These are phyloP conservation scores for Rugosomyces carneus DNA, from an alignment of 1,284 basidiomycete species.

Conservation along the genomic window DNA sequence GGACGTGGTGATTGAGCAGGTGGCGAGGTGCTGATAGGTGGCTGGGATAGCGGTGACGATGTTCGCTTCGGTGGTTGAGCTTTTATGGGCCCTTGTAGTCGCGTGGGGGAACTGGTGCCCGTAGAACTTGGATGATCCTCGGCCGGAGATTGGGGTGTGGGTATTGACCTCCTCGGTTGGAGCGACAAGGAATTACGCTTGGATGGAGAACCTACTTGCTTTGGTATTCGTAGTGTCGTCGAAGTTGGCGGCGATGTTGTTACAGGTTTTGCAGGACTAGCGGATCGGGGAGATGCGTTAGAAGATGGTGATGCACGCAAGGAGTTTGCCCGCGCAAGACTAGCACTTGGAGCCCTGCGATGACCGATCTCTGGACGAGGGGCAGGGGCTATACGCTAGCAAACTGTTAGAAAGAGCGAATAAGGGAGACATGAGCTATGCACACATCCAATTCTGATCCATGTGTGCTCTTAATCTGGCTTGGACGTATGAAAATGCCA, in stretches of 20 bases:
- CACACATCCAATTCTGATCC: constrained; percentile 34
- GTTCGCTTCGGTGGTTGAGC: constrained; percentile 22
- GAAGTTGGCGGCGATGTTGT: constrained; percentile 15
- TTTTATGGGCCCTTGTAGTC: constrained; percentile 14
- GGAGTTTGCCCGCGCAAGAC: constrained; percentile 32
- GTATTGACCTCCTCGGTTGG: constrained; percentile 32
- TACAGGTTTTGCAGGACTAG: constrained; percentile 38
- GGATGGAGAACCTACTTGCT: constrained; percentile 31
- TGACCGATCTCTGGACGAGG: constrained; percentile 32
- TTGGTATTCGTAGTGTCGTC: constrained; percentile 18
- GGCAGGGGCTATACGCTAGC: constrained; percentile 21
- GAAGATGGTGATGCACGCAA: constrained; percentile 31
- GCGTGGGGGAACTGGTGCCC: constrained; percentile 22
- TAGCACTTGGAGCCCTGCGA: constrained; percentile 35
- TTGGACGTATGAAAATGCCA: constrained; percentile 90
- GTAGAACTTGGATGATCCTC: constrained; percentile 21
- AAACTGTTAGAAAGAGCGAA: constrained; percentile 4
- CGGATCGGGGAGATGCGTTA: constrained; percentile 36
- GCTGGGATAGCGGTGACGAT: constrained; percentile 29
- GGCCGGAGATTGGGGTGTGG: constrained; percentile 26
- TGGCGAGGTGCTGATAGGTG: constrained; percentile 13
- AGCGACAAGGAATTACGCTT: constrained; percentile 30
- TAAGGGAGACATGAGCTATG: background rate
- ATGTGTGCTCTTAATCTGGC: constrained; percentile 71
- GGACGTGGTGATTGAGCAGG: constrained; percentile 9